Evolutionary conservation across 345 rosid species (phyloP).

Genomic region (Erodium maritimum): DNA sequence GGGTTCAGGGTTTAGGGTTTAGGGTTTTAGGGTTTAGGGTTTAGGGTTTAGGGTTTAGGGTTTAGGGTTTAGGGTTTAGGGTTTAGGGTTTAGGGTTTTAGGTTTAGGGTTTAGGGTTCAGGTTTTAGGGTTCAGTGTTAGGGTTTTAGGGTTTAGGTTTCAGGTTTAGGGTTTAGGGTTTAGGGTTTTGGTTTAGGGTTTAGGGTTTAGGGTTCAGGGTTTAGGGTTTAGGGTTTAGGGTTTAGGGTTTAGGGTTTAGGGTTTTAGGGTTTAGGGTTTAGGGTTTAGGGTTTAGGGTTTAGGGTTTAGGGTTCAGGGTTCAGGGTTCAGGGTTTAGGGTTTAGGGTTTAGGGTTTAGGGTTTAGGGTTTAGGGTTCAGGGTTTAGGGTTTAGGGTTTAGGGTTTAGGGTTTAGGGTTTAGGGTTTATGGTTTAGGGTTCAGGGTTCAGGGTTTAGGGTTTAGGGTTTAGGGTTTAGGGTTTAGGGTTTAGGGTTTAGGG

Average conservation of each 20-base stretch:
- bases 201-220: slow-evolving; percentile 9
- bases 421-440: not conserved
- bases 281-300: slow-evolving; percentile 4
- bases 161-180: slow-evolving; percentile 5
- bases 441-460: not conserved
- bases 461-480: not conserved
- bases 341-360: not conserved
- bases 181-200: no score
- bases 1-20: not conserved
- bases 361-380: not conserved
- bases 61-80: slow-evolving; percentile 1
- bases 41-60: not conserved
- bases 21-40: not conserved
- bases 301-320: not conserved
- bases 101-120: slow-evolving; percentile 4
- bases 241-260: slow-evolving; percentile 8
- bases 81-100: slow-evolving; percentile 2
- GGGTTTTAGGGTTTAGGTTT: slow-evolving; percentile 5
- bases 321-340: not conserved
- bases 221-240: slow-evolving; percentile 12
- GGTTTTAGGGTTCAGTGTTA: slow-evolving; percentile 2
- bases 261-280: not conserved
- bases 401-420: not conserved
- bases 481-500: not conserved
- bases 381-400: not conserved